A percentile compares a stretch with the other conserved stretches of the same genome.
These are phyloP conservation scores for Xylaria sp. DNA, from an alignment of 2,329 filamentous ascomycete genomes.

Conservation along the genomic window DNA sequence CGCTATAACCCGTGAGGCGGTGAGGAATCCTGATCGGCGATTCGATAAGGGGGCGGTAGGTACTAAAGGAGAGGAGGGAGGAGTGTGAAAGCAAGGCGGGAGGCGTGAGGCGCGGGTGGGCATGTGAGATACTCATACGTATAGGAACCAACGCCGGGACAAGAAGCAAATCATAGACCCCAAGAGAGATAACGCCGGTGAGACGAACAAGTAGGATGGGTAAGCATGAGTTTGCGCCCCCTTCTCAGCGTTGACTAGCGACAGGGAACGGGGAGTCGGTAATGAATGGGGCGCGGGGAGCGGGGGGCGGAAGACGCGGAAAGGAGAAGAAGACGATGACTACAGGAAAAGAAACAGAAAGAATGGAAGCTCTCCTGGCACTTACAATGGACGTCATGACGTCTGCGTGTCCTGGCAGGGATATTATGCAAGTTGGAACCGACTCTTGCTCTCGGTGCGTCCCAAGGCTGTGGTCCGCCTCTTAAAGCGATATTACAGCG, in stretches of 20 bases:
- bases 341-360: slow-evolving; percentile 14
- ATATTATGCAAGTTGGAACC: slow-evolving; percentile 28
- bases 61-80: neutral
- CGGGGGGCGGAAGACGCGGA: slow-evolving; percentile 36
- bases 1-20: slow-evolving; percentile 28
- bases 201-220: slow-evolving; percentile 33
- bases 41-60: slow-evolving; percentile 14
- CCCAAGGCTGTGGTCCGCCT: slow-evolving; percentile 36
- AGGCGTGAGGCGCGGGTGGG: slow-evolving; percentile 29
- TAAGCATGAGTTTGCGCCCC: slow-evolving; percentile 27
- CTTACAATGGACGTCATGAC: slow-evolving; percentile 53
- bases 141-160: slow-evolving; percentile 12
- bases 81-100: slow-evolving; percentile 15
- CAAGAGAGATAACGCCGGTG: slow-evolving; percentile 22
- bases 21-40: slow-evolving; percentile 20
- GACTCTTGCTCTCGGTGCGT: slow-evolving; percentile 21
- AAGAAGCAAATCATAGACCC: slow-evolving; percentile 30
- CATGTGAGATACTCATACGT: slow-evolving; percentile 28
- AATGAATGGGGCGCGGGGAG: neutral
- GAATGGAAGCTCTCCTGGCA: slow-evolving; percentile 30
- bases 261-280: slow-evolving; percentile 19
- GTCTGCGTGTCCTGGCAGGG: slow-evolving; percentile 41
- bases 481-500: slow-evolving; percentile 6
- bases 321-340: slow-evolving; percentile 16
- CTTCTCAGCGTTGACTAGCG: slow-evolving; percentile 11